Base-by-base conservation (phyloP, 441 rosid genomes). In the Pelargonium cotyledonis region DNA sequence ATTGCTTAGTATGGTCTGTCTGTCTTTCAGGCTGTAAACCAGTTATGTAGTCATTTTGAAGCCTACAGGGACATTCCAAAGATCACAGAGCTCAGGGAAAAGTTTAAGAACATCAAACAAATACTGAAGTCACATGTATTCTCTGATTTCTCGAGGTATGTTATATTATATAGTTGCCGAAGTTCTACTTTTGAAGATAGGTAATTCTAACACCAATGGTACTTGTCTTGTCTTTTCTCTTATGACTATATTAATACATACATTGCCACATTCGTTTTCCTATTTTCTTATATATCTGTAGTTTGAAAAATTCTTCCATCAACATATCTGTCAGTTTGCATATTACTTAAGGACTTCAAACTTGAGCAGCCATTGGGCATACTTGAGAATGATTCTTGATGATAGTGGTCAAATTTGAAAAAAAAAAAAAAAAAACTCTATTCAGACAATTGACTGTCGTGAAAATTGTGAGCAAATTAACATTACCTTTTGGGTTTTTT, bases 41-140 rank as follows among this genome's bases (percentile, higher is more conserved):
- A 95, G 69, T 84, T 95, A 82, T 89, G 95, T 74, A 95, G 85
- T 73, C 99, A 95, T 86, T 92, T 95, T 81, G 98, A 95, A 83
- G 97, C 96, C 72, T 95, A 89, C 75, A 90, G 91, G 81, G 99
- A 92, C 72, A 85, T 88, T 84, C 99, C 98, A 72, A 95, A 92
- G 83, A 95, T 95, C 75, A 88, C 93, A 26, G 99, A 95, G 84
- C 96, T 92, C 57, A 84, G 96, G 76, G 99, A 92, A 81, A 95
- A 90, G 88, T 88, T 88, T 73, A 86, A 90, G 85, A 95, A 81
- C 85, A 95, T 95, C 70, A 95, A 90, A 83, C 94, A 95, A 85
- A 83, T 95, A 74, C 89, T 95, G 62, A 95, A 92, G 83, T 95
- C 99, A 4, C 97, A 95, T 67, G 95, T 89, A 41, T 92, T 89